phyloP scores from a whole-genome alignment of 2,329 filamentous ascomycete species.

The Aspergillus intermedius region DNA sequence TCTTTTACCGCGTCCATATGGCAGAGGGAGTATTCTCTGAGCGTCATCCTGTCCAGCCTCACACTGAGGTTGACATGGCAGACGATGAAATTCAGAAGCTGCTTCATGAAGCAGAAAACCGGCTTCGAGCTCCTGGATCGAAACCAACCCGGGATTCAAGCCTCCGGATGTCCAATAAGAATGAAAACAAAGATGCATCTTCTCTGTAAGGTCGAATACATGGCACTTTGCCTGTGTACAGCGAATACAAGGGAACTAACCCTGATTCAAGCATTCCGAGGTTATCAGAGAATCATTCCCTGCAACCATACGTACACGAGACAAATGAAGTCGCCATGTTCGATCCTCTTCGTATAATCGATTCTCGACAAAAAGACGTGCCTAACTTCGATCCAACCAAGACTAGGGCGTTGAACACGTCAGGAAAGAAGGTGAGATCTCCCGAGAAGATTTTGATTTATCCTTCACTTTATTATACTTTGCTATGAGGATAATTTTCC shows the following conservation, averaged over 20 bases:
- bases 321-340: constrained; percentile 48
- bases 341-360: constrained; percentile 47
- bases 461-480: constrained; percentile 8
- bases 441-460: background rate
- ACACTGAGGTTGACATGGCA: constrained; percentile 39
- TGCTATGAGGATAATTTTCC: constrained; percentile 72
- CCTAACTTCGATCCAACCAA: constrained; percentile 3
- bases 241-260: background rate
- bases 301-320: constrained; percentile 50
- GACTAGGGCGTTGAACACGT: background rate
- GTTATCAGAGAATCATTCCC: constrained; percentile 41
- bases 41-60: background rate
- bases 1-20: background rate
- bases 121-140: constrained; percentile 38
- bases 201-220: background rate
- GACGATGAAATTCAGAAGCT: constrained; percentile 60
- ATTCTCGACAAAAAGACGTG: constrained; percentile 37
- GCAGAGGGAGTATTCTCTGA: background rate
- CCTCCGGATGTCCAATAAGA: background rate
- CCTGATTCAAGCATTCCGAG: constrained; percentile 37
- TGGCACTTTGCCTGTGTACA: no score
- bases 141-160: background rate
- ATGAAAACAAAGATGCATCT: background rate
- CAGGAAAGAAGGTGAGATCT: constrained; percentile 44
- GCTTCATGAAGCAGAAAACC: constrained; percentile 56